Percentiles rank a stretch among this genome's conserved stretches.
These are phyloP conservation scores for Phytophthora ohioensis DNA, from an alignment of 352 stramenopile genomes.

Conservation along the genomic window DNA sequence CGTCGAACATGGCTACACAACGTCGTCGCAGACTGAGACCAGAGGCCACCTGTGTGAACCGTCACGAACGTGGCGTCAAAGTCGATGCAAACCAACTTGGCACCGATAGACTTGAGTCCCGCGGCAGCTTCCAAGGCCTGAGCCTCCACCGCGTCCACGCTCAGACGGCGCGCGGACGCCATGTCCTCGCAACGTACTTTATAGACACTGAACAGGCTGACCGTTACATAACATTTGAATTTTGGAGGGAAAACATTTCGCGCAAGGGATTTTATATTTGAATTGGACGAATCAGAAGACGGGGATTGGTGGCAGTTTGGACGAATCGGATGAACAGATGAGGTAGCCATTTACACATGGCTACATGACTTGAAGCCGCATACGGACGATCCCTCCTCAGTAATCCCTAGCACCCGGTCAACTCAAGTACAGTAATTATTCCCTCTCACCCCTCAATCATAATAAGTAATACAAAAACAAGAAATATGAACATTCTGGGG, in stretches of 20 bases:
- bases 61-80: constrained; percentile 85
- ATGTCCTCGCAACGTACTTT: constrained; percentile 27
- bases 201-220: constrained; percentile 12
- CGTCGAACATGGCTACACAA: constrained; percentile 63
- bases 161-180: constrained; percentile 32
- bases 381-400: no score
- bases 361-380: no score
- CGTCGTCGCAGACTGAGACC: constrained; percentile 49
- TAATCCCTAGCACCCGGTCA: no score
- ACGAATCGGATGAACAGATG: no score
- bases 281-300: constrained; percentile 3
- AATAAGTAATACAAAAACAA: no score
- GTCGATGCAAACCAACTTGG: constrained; percentile 85
- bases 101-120: constrained; percentile 47
- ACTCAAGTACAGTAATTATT: no score
- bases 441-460: no score
- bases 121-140: constrained; percentile 51
- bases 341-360: no score
- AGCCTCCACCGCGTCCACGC: constrained; percentile 33
- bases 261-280: not conserved
- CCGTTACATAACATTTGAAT: constrained; percentile 20
- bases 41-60: constrained; percentile 78
- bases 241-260: constrained; percentile 25
- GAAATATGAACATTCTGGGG: no score
- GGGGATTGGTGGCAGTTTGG: no score